These are phyloP conservation scores for Sarocladium brachiariae DNA, from an alignment of 2,329 filamentous ascomycete species.

Conservation along the genomic window DNA sequence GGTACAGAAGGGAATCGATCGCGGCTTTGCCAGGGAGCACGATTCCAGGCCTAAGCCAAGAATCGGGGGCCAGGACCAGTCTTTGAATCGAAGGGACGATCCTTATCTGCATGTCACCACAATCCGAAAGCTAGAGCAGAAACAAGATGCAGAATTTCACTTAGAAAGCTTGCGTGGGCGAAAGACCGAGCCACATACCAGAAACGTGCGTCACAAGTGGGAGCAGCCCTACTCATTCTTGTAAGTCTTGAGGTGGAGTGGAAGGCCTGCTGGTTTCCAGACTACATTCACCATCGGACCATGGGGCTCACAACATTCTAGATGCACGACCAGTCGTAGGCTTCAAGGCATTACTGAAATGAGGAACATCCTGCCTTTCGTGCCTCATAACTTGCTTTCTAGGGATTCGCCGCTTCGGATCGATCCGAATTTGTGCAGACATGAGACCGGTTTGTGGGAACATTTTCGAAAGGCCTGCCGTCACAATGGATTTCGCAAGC, in stretches of 20 bases:
- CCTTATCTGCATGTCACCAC: background rate
- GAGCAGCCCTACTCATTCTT: background rate
- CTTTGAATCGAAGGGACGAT: background rate
- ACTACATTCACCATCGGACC: too few relatives aligned
- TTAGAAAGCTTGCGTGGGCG: background rate
- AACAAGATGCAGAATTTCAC: background rate
- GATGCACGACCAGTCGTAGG: background rate
- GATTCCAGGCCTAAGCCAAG: background rate
- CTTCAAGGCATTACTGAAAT: background rate
- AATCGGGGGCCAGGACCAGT: background rate
- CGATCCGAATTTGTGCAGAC: background rate
- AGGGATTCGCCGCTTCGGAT: too few relatives aligned
- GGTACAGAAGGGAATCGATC: background rate
- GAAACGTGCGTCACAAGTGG: background rate
- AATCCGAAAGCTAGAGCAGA: background rate
- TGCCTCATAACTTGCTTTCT: background rate
- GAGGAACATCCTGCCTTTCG: background rate
- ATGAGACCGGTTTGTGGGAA: background rate
- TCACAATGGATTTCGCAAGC: background rate
- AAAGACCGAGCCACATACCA: too few relatives aligned
- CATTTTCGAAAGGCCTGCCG: background rate
- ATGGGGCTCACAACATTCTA: background rate
- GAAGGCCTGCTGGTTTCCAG: too few relatives aligned
- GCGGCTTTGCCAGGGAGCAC: background rate
- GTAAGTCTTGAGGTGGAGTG: background rate